Percentiles rank a stretch among this genome's conserved stretches.
phyloP scores from a whole-genome alignment of 2,329 filamentous ascomycete species.

The Apiospora arundinis region DNA sequence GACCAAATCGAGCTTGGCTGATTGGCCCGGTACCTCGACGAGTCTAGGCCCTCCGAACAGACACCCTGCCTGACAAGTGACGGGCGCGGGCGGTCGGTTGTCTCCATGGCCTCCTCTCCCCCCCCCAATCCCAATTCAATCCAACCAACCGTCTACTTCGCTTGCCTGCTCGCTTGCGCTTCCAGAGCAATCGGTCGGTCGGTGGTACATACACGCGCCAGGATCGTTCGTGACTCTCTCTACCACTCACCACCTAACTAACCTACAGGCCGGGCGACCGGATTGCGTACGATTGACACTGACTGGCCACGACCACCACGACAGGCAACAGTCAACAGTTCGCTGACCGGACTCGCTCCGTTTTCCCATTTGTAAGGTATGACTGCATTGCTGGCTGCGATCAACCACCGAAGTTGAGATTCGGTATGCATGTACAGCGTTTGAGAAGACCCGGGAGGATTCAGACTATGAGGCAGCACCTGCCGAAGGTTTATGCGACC shows the following conservation, averaged over 20 bases:
- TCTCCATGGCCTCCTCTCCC: neutral
- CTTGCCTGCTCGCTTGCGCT: constrained; percentile 10
- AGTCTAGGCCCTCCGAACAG: constrained; percentile 18
- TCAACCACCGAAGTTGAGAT: neutral
- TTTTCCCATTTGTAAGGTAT: neutral
- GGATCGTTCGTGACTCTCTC: neutral
- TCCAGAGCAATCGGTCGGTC: constrained; percentile 1
- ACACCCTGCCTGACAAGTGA: constrained; percentile 1
- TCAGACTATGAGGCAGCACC: constrained; percentile 9
- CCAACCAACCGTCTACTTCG: neutral
- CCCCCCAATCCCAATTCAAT: neutral
- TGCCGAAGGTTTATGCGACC: constrained; percentile 16
- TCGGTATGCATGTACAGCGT: neutral
- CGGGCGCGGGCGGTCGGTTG: neutral
- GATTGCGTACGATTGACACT: neutral
- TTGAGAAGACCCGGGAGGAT: neutral
- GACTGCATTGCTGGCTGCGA: neutral
- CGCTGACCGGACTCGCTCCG: neutral
- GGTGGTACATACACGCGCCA: neutral
- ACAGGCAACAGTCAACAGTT: neutral
- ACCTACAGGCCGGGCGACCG: constrained; percentile 1
- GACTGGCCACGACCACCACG: neutral
- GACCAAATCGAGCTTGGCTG: constrained; percentile 10
- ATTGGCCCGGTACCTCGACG: constrained; percentile 17
- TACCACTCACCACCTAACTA: neutral